Percentiles rank a stretch among this genome's conserved stretches.
Evolutionary conservation across 306 rosid species (phyloP).

Genomic region (Cercis canadensis): DNA sequence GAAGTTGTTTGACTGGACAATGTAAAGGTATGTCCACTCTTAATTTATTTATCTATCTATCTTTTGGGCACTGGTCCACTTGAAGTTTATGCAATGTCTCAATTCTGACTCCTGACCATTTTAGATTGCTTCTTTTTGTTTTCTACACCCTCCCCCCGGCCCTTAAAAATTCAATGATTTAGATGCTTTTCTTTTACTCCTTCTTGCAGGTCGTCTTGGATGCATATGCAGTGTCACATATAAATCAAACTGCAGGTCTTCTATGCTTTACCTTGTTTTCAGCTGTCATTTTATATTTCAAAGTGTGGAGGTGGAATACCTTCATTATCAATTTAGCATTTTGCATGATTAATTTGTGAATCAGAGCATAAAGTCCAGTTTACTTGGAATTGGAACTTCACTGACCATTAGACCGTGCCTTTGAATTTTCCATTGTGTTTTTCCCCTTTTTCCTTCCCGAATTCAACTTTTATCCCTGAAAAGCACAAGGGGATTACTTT

Average conservation of each 20-base stretch:
- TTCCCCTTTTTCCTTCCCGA: background rate
- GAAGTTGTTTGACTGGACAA: conserved; percentile 76
- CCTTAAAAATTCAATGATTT: background rate
- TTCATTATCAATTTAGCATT: conserved; percentile 28
- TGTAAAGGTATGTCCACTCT: conserved; percentile 71
- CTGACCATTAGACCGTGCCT: conserved; percentile 17
- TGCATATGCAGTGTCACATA: conserved; percentile 83
- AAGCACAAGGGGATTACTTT: background rate
- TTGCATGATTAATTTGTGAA: conserved; percentile 15
- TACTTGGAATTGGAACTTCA: conserved; percentile 31
- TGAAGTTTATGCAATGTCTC: conserved; percentile 16
- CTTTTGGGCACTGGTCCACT: conserved; percentile 23
- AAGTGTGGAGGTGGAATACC: conserved; percentile 14
- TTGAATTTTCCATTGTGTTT: conserved; percentile 24
- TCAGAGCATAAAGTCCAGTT: conserved; percentile 20
- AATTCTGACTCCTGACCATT: background rate
- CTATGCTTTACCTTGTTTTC: conserved; percentile 29
- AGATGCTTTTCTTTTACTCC: conserved; percentile 18
- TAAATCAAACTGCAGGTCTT: conserved; percentile 86
- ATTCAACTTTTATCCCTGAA: background rate
- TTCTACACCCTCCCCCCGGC: background rate
- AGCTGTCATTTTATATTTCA: conserved; percentile 13
- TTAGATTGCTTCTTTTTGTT: conserved; percentile 11
- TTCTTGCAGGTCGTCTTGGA: conserved; percentile 73
- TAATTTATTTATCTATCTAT: conserved; percentile 19